Percentiles rank a stretch among this genome's conserved stretches.
These are phyloP conservation scores for Sarcocystis neurona DNA, from an alignment of 169 alveolate species.

Conservation along the genomic window DNA sequence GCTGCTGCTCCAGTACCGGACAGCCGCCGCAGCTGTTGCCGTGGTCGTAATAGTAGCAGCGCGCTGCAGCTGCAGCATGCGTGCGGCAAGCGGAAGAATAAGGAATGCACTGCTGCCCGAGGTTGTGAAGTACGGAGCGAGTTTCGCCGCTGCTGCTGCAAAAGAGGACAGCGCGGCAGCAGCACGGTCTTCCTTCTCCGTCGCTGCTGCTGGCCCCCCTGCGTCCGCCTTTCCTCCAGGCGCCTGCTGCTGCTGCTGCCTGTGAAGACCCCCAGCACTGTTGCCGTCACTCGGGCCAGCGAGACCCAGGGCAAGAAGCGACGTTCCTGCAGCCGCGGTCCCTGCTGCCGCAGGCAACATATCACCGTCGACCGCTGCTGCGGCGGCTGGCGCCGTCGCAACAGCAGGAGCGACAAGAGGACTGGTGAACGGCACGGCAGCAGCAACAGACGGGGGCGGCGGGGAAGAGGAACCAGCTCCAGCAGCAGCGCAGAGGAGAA, in stretches of 20 bases:
- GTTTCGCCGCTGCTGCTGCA: constrained; percentile 32
- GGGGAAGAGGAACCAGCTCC: not conserved
- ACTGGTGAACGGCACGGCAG: too few relatives aligned
- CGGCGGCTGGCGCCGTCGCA: too few relatives aligned
- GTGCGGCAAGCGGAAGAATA: constrained; percentile 50
- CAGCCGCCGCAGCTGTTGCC: constrained; percentile 50
- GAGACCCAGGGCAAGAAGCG: too few relatives aligned
- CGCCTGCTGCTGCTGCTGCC: too few relatives aligned
- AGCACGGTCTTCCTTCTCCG: constrained; percentile 19
- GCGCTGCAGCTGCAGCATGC: constrained; percentile 13
- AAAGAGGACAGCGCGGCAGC: constrained; percentile 26
- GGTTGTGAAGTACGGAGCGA: constrained; percentile 28
- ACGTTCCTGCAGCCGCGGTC: too few relatives aligned
- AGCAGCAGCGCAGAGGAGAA: not conserved
- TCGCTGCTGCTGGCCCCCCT: constrained; percentile 33
- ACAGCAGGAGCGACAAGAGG: too few relatives aligned
- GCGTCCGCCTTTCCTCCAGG: not conserved
- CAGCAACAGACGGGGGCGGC: too few relatives aligned
- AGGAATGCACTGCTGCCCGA: constrained; percentile 52
- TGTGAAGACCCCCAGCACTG: too few relatives aligned
- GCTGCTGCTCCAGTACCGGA: constrained; percentile 45
- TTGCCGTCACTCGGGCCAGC: too few relatives aligned
- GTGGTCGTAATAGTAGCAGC: too few relatives aligned
- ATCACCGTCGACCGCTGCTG: too few relatives aligned
- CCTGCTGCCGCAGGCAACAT: too few relatives aligned